Evolutionary conservation across 2,329 filamentous ascomycete genomes (phyloP).

Genomic region (Aspergillus tubingensis): DNA sequence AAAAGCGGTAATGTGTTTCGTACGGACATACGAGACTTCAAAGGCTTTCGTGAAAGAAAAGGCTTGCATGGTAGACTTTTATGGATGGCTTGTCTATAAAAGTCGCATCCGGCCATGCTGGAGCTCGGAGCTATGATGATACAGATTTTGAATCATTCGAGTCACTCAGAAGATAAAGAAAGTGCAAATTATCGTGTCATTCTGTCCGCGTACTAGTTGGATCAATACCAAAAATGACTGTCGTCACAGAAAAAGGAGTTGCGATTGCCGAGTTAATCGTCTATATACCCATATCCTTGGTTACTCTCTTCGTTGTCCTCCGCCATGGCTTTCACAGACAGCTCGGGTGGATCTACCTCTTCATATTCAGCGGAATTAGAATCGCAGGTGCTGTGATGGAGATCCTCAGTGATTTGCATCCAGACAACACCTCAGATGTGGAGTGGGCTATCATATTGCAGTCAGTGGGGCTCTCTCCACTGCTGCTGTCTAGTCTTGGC

Average conservation of each 20-base stretch:
- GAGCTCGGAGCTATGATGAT: not conserved
- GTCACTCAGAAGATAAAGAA: not conserved
- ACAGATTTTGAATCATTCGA: no score
- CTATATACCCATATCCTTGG: not conserved
- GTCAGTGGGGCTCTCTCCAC: not conserved
- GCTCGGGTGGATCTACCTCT: conserved; percentile 8
- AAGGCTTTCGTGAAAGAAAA: not conserved
- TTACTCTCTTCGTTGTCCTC: not conserved
- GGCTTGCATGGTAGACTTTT: not conserved
- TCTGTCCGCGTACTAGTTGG: not conserved
- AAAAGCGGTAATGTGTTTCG: not conserved
- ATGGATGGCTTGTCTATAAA: not conserved
- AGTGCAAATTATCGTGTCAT: not conserved
- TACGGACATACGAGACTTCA: not conserved
- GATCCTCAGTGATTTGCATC: conserved; percentile 2
- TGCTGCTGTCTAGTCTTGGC: not conserved
- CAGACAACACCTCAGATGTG: not conserved
- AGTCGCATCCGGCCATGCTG: not conserved
- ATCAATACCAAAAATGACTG: not conserved
- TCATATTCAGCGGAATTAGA: not conserved
- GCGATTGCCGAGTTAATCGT: conserved; percentile 8
- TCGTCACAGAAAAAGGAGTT: not conserved
- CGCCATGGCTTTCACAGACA: conserved; percentile 7
- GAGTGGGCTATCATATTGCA: conserved; percentile 4
- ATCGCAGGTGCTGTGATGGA: conserved; percentile 1